Percentiles rank a stretch among this genome's conserved stretches.
phyloP scores from a whole-genome alignment of 176 grass and related monocot species.

The Musa acuminata region DNA sequence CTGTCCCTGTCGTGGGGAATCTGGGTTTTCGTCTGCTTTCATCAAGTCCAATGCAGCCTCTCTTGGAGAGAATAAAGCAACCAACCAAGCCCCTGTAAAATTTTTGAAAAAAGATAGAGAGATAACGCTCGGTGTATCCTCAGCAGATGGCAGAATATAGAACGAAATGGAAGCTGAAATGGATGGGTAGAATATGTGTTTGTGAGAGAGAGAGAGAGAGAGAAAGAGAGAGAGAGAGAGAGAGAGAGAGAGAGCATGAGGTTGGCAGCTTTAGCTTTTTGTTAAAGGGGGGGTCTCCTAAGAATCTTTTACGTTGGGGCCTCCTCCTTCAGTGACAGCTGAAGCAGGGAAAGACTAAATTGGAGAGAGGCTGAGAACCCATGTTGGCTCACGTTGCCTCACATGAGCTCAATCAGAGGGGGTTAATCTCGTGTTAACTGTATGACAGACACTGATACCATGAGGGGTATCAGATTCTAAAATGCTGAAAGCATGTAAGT shows the following conservation, averaged over 20 bases:
- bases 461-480: not conserved
- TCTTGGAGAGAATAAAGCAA: conserved; percentile 66
- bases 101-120: conserved; percentile 5
- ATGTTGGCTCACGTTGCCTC: conserved; percentile 45
- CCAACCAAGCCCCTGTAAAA: not conserved
- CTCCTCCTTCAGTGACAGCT: not conserved
- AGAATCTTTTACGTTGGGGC: not conserved
- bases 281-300: not conserved
- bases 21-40: conserved; percentile 77
- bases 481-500: not conserved
- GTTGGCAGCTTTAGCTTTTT: conserved; percentile 6
- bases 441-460: not conserved
- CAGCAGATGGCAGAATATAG: not conserved
- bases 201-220: not conserved
- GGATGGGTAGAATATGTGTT: not conserved
- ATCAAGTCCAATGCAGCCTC: conserved; percentile 43
- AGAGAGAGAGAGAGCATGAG: not conserved
- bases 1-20: conserved; percentile 65
- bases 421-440: not conserved
- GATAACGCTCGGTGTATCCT: not conserved
- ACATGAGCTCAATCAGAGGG: conserved; percentile 54
- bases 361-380: not conserved
- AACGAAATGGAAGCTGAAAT: not conserved
- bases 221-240: conserved; percentile 9
- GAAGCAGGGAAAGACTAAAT: not conserved